A percentile compares a stretch with the other conserved stretches of the same genome.
These are phyloP conservation scores for Rhododendron kiyosumense DNA, from an alignment of 148 eudicot genomes.

Conservation along the genomic window DNA sequence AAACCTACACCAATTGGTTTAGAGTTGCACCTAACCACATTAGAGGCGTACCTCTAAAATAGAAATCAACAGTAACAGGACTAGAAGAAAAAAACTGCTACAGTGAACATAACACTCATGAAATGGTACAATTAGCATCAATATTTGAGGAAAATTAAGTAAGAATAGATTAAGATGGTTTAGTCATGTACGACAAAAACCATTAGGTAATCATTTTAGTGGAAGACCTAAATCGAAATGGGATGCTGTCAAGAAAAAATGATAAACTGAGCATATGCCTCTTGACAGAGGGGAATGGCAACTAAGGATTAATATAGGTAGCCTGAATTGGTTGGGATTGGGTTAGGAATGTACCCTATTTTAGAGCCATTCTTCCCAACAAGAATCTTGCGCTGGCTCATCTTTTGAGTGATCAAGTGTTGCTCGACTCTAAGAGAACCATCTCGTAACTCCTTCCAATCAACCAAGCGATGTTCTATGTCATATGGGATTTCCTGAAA, in stretches of 20 bases:
- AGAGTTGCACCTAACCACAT: background rate
- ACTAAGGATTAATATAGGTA: background rate
- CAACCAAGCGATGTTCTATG: conserved; percentile 77
- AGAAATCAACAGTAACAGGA: background rate
- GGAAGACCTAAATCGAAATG: background rate
- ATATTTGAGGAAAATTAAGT: background rate
- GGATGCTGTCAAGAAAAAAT: background rate
- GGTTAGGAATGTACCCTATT: conserved; percentile 58
- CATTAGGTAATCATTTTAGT: background rate
- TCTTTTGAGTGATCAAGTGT: conserved; percentile 73
- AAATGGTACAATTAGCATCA: background rate
- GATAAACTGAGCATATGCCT: background rate
- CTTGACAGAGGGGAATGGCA: background rate
- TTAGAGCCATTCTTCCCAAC: conserved; percentile 91
- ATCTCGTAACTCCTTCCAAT: conserved; percentile 81
- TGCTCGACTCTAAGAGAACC: conserved; percentile 93
- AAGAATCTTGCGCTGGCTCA: conserved; percentile 86
- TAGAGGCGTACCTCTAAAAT: background rate
- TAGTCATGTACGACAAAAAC: background rate
- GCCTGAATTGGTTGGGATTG: background rate
- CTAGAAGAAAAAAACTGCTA: background rate
- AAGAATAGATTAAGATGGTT: background rate
- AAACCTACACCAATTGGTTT: background rate
- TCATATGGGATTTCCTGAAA: conserved; percentile 87
- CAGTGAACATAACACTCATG: background rate